Evolutionary conservation across 805 yeast genomes (phyloP), one percentile per base, ranked within the genome.

Genomic region (Monosporozyma siamensis): DNA sequence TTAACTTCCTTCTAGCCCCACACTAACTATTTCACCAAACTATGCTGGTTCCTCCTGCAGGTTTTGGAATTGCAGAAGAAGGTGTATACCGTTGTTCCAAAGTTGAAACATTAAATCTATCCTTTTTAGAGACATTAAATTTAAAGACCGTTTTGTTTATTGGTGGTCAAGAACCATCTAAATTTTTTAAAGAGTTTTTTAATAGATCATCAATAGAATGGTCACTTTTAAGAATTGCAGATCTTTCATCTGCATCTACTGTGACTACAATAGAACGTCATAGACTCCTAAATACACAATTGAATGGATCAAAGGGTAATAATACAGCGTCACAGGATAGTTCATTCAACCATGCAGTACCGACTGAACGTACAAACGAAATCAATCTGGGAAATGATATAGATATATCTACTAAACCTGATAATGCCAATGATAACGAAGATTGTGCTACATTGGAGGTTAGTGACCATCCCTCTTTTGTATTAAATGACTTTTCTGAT

Each of bases 11-110:
- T n/a, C n/a, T n/a, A n/a, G n/a, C n/a, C n/a, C n/a, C n/a, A n/a
- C n/a, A n/a, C n/a, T n/a, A n/a, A n/a, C n/a, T n/a, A n/a, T n/a
- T n/a, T n/a, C n/a, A 10, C 23, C 35, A 32, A 32, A 32, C n/a
- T 12, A 87, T 88, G 96, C 69, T 88, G 25, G 85, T 89, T 0
- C 95, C 95, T 1, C 97, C 98, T 1, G 90, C 87, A 39, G 85
- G 84, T 58, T 92, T 84, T 66, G 95, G 95, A 0, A 70, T 87
- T 24, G 96, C 89, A 4, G 97, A 92, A 63, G 80, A 81, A 21
- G 95, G 95, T 0, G 67, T 90, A 1, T 82, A 84, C 64, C 71
- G 97, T 42, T 85, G 96, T 54, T 74, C 92, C 4, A 78, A 79
- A 51, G 63, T 90, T 9, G 90, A 83, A 45, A 75, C 85, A 1